Evolutionary conservation across 169 alveolate genomes (phyloP).

Genomic region (Eimeria sp.): DNA sequence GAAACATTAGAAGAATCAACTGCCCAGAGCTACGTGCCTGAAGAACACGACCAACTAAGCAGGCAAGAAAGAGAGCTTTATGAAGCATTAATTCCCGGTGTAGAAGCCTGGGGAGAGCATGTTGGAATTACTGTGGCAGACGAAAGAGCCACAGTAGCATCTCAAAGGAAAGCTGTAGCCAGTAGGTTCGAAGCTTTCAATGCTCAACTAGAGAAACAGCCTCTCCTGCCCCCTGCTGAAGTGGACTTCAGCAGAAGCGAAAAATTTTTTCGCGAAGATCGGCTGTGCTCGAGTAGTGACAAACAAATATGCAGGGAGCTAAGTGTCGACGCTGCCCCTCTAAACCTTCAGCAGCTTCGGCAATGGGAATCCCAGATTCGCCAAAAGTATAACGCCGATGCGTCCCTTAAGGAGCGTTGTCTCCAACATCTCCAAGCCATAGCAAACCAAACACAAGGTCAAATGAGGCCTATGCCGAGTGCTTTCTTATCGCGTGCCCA

Average conservation of each 20-base stretch:
- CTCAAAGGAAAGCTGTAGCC: neutral
- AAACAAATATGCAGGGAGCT: conserved; percentile 16
- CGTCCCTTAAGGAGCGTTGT: conserved; percentile 7
- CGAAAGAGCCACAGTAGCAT: neutral
- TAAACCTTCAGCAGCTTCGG: conserved; percentile 39
- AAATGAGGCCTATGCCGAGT: neutral
- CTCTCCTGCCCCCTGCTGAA: neutral
- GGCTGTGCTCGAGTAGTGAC: neutral
- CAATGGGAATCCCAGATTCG: conserved; percentile 40
- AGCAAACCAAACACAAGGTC: conserved; percentile 1
- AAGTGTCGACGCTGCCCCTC: conserved; percentile 63
- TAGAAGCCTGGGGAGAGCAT: neutral
- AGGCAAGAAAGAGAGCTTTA: neutral
- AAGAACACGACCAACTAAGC: conserved; percentile 4
- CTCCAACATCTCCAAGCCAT: conserved; percentile 15
- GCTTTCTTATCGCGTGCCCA: conserved; percentile 8
- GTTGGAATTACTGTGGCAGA: neutral
- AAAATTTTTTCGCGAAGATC: neutral
- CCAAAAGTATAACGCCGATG: neutral
- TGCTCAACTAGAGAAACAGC: neutral
- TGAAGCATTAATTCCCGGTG: neutral
- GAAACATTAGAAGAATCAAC: conserved; percentile 37
- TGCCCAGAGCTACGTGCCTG: conserved; percentile 40
- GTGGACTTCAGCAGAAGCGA: neutral
- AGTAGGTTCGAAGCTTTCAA: neutral